A percentile compares a stretch with the other conserved stretches of the same genome.
These are phyloP conservation scores for Phaeotremella fagi DNA, from an alignment of 768 basidiomycete species.

Conservation along the genomic window DNA sequence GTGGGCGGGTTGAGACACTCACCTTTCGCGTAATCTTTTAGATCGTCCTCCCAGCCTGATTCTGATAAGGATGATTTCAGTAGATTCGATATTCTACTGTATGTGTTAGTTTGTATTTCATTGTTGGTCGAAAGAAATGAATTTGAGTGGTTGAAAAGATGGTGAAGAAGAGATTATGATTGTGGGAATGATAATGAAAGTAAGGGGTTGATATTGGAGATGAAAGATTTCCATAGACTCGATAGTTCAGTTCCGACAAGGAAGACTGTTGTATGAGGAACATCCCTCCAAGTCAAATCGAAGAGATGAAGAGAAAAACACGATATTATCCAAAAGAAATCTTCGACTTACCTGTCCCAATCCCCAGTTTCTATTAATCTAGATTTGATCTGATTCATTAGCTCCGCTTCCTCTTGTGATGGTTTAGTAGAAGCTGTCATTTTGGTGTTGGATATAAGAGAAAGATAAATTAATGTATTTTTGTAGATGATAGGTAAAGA, in stretches of 20 bases:
- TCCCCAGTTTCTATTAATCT: constrained; percentile 39
- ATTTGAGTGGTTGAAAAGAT: background rate
- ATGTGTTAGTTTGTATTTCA: background rate
- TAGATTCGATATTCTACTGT: constrained; percentile 27
- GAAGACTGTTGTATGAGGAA: too few relatives aligned
- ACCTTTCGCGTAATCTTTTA: constrained; percentile 43
- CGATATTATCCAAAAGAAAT: background rate
- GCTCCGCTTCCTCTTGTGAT: constrained; percentile 14
- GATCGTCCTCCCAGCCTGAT: constrained; percentile 35
- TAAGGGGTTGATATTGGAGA: too few relatives aligned
- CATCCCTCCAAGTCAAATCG: too few relatives aligned
- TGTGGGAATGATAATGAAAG: too few relatives aligned
- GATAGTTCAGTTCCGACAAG: too few relatives aligned
- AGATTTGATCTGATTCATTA: constrained; percentile 25
- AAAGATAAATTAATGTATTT: too few relatives aligned
- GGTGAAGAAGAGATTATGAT: too few relatives aligned
- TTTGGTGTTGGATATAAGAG: too few relatives aligned
- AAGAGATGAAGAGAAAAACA: too few relatives aligned
- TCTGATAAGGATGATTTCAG: constrained; percentile 27
- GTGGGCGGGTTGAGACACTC: background rate
- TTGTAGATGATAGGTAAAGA: too few relatives aligned
- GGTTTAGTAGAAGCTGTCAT: too few relatives aligned
- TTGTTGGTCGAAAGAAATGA: background rate
- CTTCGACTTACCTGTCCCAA: constrained; percentile 39
- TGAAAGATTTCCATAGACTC: too few relatives aligned